Percentiles rank a stretch among this genome's conserved stretches.
Conservation (phyloP, 1,284 basidiomycete species). For the Lignosus rhinocerotis region DNA sequence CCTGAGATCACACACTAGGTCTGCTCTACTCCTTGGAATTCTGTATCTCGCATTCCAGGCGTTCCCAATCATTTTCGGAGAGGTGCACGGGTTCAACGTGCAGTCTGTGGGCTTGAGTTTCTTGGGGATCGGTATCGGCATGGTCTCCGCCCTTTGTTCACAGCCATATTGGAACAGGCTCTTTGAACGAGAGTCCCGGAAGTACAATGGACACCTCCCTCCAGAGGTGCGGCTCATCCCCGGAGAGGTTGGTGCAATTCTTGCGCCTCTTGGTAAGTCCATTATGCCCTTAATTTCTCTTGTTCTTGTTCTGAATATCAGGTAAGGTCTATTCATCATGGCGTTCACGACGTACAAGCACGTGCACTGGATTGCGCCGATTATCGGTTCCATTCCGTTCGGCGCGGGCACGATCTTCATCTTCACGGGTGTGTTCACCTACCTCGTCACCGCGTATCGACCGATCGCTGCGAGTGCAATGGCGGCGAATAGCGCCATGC, state of each 20-base stretch:
- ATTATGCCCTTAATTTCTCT: conserved; percentile 13
- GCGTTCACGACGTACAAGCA: conserved; percentile 69
- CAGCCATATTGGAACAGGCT: conserved; percentile 67
- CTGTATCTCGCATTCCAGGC: conserved; percentile 76
- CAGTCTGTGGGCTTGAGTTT: conserved; percentile 68
- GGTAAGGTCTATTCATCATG: conserved; percentile 63
- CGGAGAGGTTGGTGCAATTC: conserved; percentile 68
- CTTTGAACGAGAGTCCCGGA: conserved; percentile 32
- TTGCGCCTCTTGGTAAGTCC: conserved; percentile 52
- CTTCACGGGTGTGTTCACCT: conserved; percentile 72
- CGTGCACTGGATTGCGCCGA: conserved; percentile 75
- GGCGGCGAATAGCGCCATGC: conserved; percentile 70
- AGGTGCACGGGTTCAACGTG: conserved; percentile 58
- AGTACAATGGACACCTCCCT: conserved; percentile 52
- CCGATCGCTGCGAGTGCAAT: conserved; percentile 79
- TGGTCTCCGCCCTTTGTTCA: conserved; percentile 52
- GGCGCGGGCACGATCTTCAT: conserved; percentile 60
- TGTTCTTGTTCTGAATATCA: conserved; percentile 1
- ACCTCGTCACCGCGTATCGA: conserved; percentile 70
- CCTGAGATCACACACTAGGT: conserved; percentile 49
- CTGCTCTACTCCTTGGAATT: conserved; percentile 58
- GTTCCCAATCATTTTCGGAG: conserved; percentile 71
- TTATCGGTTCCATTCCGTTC: conserved; percentile 64
- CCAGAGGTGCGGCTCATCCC: conserved; percentile 71
- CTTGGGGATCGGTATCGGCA: conserved; percentile 72